Evolutionary conservation across 768 basidiomycete species (phyloP).

Genomic region (Jaapia argillacea): DNA sequence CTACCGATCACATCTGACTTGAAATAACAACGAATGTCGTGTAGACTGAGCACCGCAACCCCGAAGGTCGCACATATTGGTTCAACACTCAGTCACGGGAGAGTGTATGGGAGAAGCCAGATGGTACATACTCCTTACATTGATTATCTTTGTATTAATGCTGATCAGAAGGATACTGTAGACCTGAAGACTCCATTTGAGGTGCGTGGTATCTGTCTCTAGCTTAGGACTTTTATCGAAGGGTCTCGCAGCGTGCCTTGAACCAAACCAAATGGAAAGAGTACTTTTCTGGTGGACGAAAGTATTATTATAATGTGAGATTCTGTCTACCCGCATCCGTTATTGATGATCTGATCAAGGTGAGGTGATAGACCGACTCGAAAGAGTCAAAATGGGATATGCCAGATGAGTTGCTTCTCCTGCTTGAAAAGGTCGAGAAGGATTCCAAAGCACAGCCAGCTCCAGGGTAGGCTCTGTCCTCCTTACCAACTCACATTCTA

Average conservation of each 20-base stretch:
- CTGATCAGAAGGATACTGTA: constrained; percentile 14
- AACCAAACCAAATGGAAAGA: constrained; percentile 92
- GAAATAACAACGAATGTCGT: no score
- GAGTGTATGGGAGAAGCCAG: constrained; percentile 98
- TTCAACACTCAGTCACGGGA: constrained; percentile 82
- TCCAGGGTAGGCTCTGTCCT: constrained; percentile 20
- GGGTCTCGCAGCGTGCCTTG: constrained; percentile 58
- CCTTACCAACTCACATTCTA: not conserved
- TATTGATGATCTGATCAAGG: not conserved
- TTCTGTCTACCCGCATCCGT: constrained; percentile 2
- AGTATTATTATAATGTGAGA: constrained; percentile 85
- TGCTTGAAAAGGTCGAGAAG: constrained; percentile 80
- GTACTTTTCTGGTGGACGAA: constrained; percentile 85
- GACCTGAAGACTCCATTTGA: constrained; percentile 91
- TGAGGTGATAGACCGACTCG: constrained; percentile 52
- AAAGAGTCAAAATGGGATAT: constrained; percentile 98
- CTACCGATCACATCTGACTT: no score
- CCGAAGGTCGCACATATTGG: constrained; percentile 98
- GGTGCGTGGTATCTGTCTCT: constrained; percentile 30
- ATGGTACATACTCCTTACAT: constrained; percentile 45
- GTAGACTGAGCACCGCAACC: constrained; percentile 89
- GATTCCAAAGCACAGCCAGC: constrained; percentile 38
- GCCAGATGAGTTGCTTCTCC: constrained; percentile 83
- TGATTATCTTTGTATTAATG: constrained; percentile 3
- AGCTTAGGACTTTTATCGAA: constrained; percentile 6